phyloP scores from a whole-genome alignment of 202 grass and related monocot species.

The Setaria viridis region DNA sequence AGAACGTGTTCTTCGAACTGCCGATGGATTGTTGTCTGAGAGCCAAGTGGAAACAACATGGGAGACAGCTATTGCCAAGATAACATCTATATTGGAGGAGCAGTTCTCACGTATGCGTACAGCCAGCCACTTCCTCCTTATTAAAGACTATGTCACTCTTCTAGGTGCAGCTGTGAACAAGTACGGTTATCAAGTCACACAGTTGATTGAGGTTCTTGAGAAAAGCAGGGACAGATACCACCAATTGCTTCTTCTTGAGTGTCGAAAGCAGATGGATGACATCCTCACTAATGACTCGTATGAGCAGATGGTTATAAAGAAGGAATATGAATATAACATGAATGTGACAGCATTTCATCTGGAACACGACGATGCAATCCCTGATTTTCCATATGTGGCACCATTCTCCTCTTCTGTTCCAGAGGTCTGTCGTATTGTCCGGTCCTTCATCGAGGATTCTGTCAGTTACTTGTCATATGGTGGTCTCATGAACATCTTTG shows the following conservation, averaged over 20 bases:
- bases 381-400: constrained; percentile 78
- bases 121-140: constrained; percentile 83
- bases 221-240: constrained; percentile 88
- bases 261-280: constrained; percentile 78
- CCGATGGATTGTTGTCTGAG: constrained; percentile 64
- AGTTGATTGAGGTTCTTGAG: constrained; percentile 74
- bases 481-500: constrained; percentile 62
- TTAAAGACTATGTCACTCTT: constrained; percentile 94
- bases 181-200: constrained; percentile 64
- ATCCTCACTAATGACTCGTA: constrained; percentile 75
- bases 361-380: constrained; percentile 59
- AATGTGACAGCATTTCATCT: constrained; percentile 75
- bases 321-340: constrained; percentile 86
- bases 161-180: constrained; percentile 65
- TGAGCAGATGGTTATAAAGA: constrained; percentile 87
- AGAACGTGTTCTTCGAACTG: constrained; percentile 66
- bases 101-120: constrained; percentile 74
- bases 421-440: constrained; percentile 68
- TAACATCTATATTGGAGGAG: constrained; percentile 71
- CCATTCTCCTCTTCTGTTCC: constrained; percentile 88
- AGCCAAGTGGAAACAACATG: constrained; percentile 77
- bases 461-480: constrained; percentile 83
- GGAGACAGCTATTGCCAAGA: constrained; percentile 80
- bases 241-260: constrained; percentile 73
- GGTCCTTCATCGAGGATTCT: constrained; percentile 92